Evolutionary conservation across 2,329 filamentous ascomycete species (phyloP).

Genomic region (Diaporthe vexans): DNA sequence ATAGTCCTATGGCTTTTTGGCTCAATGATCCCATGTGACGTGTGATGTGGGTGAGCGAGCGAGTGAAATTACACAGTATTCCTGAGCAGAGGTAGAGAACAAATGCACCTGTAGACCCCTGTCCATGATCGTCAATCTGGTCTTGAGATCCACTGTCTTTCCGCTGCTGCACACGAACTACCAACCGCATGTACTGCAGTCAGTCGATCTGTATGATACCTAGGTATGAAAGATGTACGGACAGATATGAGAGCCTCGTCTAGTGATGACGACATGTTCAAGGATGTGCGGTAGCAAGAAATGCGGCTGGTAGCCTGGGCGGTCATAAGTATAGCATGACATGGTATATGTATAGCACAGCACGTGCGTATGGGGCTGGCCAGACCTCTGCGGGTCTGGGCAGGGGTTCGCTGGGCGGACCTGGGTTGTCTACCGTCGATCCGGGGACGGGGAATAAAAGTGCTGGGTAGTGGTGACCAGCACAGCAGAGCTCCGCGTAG

Average conservation of each 20-base stretch:
- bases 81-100: background rate
- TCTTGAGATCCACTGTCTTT: background rate
- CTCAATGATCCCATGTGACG: background rate
- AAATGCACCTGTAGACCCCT: constrained; percentile 9
- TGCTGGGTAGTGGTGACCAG: background rate
- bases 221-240: background rate
- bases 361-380: constrained; percentile 22
- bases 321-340: background rate
- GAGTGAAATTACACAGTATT: no score
- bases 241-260: background rate
- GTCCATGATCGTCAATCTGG: background rate
- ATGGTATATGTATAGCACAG: constrained; percentile 9
- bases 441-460: background rate
- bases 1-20: background rate
- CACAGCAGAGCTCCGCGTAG: no score
- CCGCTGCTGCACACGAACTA: background rate
- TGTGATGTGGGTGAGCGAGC: no score
- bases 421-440: constrained; percentile 1
- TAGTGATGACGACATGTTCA: background rate
- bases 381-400: constrained; percentile 10
- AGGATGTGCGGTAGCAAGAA: background rate
- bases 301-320: background rate
- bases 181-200: background rate
- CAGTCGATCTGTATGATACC: no score
- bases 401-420: background rate